Evolutionary conservation across 176 grass and related monocot species (phyloP).

Genomic region (Zoysia japonica): DNA sequence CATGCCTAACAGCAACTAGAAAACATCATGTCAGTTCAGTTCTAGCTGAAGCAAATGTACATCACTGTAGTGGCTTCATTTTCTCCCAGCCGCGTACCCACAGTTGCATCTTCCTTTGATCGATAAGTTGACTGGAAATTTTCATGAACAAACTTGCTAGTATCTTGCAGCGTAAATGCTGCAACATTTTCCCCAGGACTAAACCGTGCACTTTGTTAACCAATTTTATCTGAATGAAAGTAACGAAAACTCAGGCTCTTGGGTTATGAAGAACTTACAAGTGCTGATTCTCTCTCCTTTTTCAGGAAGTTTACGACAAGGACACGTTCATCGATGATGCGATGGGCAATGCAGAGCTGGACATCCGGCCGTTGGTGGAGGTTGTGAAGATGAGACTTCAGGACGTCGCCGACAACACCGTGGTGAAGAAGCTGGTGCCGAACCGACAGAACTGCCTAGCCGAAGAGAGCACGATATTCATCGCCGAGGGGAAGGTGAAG

Average conservation of each 20-base stretch:
- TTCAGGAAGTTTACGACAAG: conserved; percentile 91
- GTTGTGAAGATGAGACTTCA: conserved; percentile 64
- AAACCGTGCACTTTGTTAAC: background rate
- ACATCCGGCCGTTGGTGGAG: conserved; percentile 66
- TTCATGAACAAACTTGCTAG: background rate
- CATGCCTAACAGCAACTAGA: background rate
- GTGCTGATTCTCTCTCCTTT: background rate
- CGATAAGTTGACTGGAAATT: background rate
- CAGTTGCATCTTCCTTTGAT: background rate
- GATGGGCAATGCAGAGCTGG: conserved; percentile 83
- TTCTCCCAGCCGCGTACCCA: background rate
- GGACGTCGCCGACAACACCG: conserved; percentile 45
- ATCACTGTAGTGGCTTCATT: background rate
- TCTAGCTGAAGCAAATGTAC: background rate
- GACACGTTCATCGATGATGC: conserved; percentile 74
- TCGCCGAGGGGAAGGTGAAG: conserved; percentile 53
- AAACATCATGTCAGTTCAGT: background rate
- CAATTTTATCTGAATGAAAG: background rate
- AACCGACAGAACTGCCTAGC: conserved; percentile 70
- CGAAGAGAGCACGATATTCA: conserved; percentile 51
- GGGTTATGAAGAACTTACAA: background rate
- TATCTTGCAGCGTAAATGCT: background rate
- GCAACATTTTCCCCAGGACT: background rate
- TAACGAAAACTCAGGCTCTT: background rate
- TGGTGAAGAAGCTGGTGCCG: conserved; percentile 56